A percentile compares a stretch with the other conserved stretches of the same genome.
Conservation (phyloP, 1,284 basidiomycete species). For the Ceratobasidium sp. region DNA sequence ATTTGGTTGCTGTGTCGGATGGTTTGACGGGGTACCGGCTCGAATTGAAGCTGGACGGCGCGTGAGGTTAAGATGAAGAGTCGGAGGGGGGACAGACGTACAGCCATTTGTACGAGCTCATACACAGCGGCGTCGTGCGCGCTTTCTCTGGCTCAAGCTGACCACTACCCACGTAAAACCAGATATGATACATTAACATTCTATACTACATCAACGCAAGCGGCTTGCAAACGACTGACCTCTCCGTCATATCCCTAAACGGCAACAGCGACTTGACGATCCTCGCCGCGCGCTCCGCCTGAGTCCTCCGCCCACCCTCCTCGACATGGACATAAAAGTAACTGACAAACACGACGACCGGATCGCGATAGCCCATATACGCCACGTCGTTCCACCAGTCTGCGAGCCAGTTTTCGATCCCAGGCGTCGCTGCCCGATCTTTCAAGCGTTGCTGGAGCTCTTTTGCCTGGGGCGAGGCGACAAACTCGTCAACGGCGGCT, state of each 20-base stretch:
- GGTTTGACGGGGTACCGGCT: constrained; percentile 86
- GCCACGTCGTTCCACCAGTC: constrained; percentile 99
- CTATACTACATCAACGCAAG: constrained; percentile 25
- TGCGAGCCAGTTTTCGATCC: constrained; percentile 80
- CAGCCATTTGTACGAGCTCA: constrained; percentile 96
- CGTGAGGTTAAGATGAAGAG: constrained; percentile 20
- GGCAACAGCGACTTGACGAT: constrained; percentile 85
- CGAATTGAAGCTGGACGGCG: constrained; percentile 80
- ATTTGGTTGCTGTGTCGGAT: constrained; percentile 86
- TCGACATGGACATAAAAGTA: constrained; percentile 94
- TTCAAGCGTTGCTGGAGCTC: constrained; percentile 86
- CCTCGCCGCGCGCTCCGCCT: constrained; percentile 78
- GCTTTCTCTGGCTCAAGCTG: constrained; percentile 91
- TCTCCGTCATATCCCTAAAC: constrained; percentile 84
- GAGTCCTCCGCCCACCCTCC: constrained; percentile 65
- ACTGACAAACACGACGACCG: constrained; percentile 93
- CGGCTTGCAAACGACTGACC: constrained; percentile 60
- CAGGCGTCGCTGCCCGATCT: constrained; percentile 72
- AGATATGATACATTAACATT: constrained; percentile 16
- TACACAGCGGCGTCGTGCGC: constrained; percentile 85
- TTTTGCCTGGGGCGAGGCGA: constrained; percentile 73
- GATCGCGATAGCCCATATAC: constrained; percentile 86
- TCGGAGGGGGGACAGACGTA: constrained; percentile 56
- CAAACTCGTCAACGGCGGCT: constrained; percentile 73
- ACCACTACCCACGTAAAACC: constrained; percentile 61